Percentiles rank a stretch among this genome's conserved stretches.
These are phyloP conservation scores for Trematosphaeria pertusa DNA, from an alignment of 2,329 filamentous ascomycete genomes.

Conservation along the genomic window DNA sequence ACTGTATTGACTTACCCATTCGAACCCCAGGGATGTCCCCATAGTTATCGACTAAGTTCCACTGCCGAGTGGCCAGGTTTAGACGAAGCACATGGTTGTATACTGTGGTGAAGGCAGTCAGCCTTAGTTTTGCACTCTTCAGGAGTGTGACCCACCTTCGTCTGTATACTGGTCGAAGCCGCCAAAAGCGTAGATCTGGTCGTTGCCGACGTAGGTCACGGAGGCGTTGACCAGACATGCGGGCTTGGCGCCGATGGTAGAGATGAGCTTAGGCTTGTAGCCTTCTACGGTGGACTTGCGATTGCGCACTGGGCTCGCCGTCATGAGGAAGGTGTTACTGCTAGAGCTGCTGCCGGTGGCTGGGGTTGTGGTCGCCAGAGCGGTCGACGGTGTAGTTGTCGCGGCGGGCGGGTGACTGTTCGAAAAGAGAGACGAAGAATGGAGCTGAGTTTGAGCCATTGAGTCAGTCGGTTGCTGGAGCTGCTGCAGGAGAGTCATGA, in stretches of 20 bases:
- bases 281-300: conserved; percentile 67
- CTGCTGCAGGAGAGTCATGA: too few relatives aligned
- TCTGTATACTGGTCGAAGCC: conserved; percentile 99
- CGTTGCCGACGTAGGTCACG: conserved; percentile 97
- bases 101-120: conserved; percentile 59
- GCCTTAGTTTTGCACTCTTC: not conserved
- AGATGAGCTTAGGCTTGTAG: conserved; percentile 82
- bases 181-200: conserved; percentile 97
- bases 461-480: conserved; percentile 13
- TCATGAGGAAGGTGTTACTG: conserved; percentile 91
- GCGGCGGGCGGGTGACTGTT: conserved; percentile 28
- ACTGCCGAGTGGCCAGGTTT: conserved; percentile 86
- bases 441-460: conserved; percentile 39
- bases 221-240: conserved; percentile 97
- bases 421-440: conserved; percentile 28
- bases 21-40: conserved; percentile 96
- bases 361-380: conserved; percentile 54
- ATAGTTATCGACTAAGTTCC: conserved; percentile 97
- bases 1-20: conserved; percentile 81
- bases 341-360: conserved; percentile 62
- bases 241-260: conserved; percentile 69
- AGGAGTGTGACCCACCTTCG: conserved; percentile 65
- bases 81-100: conserved; percentile 96
- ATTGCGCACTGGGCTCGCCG: conserved; percentile 68
- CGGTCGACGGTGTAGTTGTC: conserved; percentile 44